phyloP scores from a whole-genome alignment of 179 eudicot genomes.

The Beta macrorhiza region DNA sequence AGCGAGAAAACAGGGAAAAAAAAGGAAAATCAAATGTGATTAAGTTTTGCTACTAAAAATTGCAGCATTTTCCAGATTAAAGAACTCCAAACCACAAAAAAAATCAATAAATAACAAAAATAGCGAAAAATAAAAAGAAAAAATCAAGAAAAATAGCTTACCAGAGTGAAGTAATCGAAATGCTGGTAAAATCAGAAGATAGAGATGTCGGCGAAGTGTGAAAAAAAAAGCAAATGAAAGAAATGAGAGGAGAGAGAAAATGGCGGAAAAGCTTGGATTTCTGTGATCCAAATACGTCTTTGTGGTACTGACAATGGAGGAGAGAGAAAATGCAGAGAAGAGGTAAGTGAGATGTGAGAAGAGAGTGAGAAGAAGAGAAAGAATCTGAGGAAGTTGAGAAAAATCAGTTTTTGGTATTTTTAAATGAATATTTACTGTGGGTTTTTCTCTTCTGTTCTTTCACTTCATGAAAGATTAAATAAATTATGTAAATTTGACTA shows the following conservation, averaged over 20 bases:
- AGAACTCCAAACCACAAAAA: neutral
- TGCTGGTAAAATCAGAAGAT: constrained; percentile 3
- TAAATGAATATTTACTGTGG: neutral
- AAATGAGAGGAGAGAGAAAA: neutral
- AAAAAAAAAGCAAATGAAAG: neutral
- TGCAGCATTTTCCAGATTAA: neutral
- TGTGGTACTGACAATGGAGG: constrained; percentile 11
- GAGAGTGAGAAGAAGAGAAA: neutral
- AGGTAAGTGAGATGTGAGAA: neutral
- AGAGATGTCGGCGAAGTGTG: neutral
- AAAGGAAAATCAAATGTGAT: neutral
- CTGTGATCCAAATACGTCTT: neutral
- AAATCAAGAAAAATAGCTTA: neutral
- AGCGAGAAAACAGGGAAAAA: neutral
- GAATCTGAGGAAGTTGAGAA: constrained; percentile 15
- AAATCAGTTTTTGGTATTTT: neutral
- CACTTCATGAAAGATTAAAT: no score
- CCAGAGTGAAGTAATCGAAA: constrained; percentile 3
- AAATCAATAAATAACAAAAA: neutral
- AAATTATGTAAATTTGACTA: no score
- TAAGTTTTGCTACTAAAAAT: no score
- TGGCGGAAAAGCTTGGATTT: neutral
- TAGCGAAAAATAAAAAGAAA: neutral
- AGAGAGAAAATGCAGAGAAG: constrained; percentile 23
- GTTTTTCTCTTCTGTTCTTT: neutral